These are phyloP conservation scores for Boletus rubroflammeus DNA, from an alignment of 768 basidiomycete genomes.

Conservation along the genomic window DNA sequence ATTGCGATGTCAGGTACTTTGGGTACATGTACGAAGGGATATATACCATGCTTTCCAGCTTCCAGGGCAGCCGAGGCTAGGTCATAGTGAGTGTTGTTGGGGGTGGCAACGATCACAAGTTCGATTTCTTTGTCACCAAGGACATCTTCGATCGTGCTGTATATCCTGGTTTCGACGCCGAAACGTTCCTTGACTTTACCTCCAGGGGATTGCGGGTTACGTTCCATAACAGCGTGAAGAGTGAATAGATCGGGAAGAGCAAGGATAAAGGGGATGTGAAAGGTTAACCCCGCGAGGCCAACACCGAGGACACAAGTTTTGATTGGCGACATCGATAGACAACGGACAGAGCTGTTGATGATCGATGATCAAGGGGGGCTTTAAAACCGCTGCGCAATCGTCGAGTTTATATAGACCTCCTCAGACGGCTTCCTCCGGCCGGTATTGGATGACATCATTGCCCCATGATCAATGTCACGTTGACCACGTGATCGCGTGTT, in stretches of 20 bases:
- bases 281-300: conserved; percentile 72
- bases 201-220: conserved; percentile 57
- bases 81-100: conserved; percentile 68
- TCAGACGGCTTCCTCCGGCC: not conserved
- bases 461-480: conserved; percentile 11
- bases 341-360: not conserved
- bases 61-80: conserved; percentile 62
- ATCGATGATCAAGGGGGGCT: not conserved
- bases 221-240: conserved; percentile 71
- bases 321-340: conserved; percentile 41
- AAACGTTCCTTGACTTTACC: conserved; percentile 68
- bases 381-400: not conserved
- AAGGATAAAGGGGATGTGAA: conserved; percentile 78
- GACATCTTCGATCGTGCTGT: conserved; percentile 58
- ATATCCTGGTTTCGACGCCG: conserved; percentile 53
- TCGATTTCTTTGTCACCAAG: conserved; percentile 63
- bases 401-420: conserved; percentile 1
- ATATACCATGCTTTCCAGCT: conserved; percentile 70
- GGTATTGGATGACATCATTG: conserved; percentile 10
- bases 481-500: conserved; percentile 24
- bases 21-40: not conserved
- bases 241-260: conserved; percentile 67
- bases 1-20: not conserved
- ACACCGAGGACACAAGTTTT: conserved; percentile 71
- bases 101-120: conserved; percentile 64